A percentile compares a stretch with the other conserved stretches of the same genome.
phyloP scores from a whole-genome alignment of 768 basidiomycete species.

The Pleurotus djamor region DNA sequence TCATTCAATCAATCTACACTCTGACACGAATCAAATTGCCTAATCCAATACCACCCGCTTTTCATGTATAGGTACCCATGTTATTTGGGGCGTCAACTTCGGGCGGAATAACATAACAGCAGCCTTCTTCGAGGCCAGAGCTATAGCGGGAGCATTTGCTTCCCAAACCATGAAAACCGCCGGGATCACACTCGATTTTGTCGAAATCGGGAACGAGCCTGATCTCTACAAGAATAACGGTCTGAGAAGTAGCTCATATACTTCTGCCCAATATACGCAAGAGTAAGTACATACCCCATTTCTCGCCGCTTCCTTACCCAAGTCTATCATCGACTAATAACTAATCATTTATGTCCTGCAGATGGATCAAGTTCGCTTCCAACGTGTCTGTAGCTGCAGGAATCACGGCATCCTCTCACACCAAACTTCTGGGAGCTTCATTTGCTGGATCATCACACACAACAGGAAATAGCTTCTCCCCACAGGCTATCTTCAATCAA shows the following conservation, averaged over 20 bases:
- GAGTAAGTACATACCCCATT: slow-evolving; percentile 35
- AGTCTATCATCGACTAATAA: not conserved
- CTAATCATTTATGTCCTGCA: slow-evolving; percentile 15
- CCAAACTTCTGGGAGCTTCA: slow-evolving; percentile 45
- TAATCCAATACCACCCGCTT: too few species aligned
- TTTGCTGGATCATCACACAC: slow-evolving; percentile 51
- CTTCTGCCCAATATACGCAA: slow-evolving; percentile 39
- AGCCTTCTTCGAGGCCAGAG: slow-evolving; percentile 42
- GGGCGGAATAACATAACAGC: slow-evolving; percentile 50
- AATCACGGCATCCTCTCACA: slow-evolving; percentile 32
- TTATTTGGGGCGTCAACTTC: slow-evolving; percentile 71
- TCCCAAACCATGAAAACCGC: slow-evolving; percentile 32
- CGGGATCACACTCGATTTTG: slow-evolving; percentile 48
- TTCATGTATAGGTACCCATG: slow-evolving; percentile 21
- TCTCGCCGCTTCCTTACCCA: not conserved
- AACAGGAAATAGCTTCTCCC: slow-evolving; percentile 47
- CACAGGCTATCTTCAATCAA: slow-evolving; percentile 52
- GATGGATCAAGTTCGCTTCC: slow-evolving; percentile 52
- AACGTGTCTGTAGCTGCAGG: slow-evolving; percentile 41
- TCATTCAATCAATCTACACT: too few species aligned
- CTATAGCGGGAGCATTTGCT: slow-evolving; percentile 48
- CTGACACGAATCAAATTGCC: too few species aligned
- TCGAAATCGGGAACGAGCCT: slow-evolving; percentile 64
- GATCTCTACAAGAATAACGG: slow-evolving; percentile 52
- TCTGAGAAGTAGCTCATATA: slow-evolving; percentile 34